phyloP scores from a whole-genome alignment of 78 protist species.

The Tieghemostelium lacteum region DNA sequence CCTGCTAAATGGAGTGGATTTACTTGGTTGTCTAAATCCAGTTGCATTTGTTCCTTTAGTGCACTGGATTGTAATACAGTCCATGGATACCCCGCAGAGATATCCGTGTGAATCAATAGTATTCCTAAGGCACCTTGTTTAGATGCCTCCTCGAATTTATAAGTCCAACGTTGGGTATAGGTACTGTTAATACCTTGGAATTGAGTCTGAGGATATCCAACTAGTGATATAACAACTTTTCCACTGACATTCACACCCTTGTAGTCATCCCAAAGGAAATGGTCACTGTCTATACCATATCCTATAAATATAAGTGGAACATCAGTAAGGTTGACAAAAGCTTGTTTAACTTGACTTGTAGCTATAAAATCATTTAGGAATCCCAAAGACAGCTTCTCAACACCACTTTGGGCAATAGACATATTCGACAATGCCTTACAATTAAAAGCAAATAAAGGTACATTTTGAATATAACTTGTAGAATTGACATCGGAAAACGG shows the following conservation, averaged over 20 bases:
- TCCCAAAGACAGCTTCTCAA: background rate
- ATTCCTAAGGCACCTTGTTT: background rate
- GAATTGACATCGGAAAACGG: constrained; percentile 6
- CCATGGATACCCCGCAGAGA: background rate
- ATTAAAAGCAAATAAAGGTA: background rate
- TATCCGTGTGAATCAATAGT: background rate
- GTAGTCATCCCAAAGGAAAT: constrained; percentile 29
- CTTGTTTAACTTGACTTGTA: background rate
- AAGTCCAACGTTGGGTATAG: background rate
- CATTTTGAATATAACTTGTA: constrained; percentile 13
- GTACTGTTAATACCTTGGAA: background rate
- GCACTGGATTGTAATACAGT: background rate
- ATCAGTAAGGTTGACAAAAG: background rate
- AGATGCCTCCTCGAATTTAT: background rate
- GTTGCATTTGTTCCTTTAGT: background rate
- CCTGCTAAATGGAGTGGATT: background rate
- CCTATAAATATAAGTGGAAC: constrained; percentile 40
- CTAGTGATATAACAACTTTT: background rate
- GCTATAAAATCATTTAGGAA: background rate
- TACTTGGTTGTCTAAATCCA: background rate
- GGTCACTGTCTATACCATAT: constrained; percentile 6
- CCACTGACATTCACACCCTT: background rate
- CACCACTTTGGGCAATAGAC: background rate
- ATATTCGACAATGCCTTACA: background rate
- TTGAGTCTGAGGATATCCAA: background rate